Conservation (phyloP, 352 stramenopile genomes). For the Pythium monospermum region DNA sequence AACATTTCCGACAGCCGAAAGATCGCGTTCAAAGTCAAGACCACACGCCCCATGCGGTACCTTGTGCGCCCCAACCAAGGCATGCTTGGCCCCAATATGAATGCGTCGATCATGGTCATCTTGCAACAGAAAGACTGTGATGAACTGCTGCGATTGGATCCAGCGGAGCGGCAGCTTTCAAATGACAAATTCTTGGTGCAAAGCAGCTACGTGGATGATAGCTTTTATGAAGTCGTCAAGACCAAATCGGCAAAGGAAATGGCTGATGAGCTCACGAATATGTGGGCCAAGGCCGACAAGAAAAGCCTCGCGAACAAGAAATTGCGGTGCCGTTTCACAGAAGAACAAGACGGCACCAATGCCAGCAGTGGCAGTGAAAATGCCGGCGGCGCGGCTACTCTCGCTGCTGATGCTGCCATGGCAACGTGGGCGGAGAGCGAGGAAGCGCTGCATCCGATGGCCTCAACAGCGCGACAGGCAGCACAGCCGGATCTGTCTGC, state of each 20-base stretch:
- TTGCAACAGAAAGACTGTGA: constrained; percentile 88
- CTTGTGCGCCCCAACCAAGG: constrained; percentile 87
- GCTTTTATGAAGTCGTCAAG: constrained; percentile 84
- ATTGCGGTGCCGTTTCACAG: constrained; percentile 78
- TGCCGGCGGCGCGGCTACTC: no score
- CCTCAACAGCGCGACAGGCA: no score
- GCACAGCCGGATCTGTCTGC: no score
- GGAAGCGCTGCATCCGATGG: no score
- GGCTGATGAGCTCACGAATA: constrained; percentile 83
- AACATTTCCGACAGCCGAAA: constrained; percentile 78
- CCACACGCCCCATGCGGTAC: constrained; percentile 82
- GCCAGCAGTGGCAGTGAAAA: not conserved
- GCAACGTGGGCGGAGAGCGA: no score
- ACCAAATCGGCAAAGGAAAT: constrained; percentile 86
- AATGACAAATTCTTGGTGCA: constrained; percentile 91
- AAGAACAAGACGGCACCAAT: constrained; percentile 30
- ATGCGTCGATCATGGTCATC: constrained; percentile 82
- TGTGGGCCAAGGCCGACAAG: constrained; percentile 82
- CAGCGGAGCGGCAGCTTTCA: constrained; percentile 69
- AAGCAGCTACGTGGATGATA: constrained; percentile 79
- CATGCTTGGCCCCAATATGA: constrained; percentile 70
- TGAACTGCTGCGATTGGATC: constrained; percentile 71
- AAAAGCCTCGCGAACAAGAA: constrained; percentile 85
- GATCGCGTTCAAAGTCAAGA: constrained; percentile 89
- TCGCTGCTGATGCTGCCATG: no score